Base-by-base conservation (phyloP, 2,329 filamentous ascomycete genomes). In the Trichoderma guizhouense region DNA sequence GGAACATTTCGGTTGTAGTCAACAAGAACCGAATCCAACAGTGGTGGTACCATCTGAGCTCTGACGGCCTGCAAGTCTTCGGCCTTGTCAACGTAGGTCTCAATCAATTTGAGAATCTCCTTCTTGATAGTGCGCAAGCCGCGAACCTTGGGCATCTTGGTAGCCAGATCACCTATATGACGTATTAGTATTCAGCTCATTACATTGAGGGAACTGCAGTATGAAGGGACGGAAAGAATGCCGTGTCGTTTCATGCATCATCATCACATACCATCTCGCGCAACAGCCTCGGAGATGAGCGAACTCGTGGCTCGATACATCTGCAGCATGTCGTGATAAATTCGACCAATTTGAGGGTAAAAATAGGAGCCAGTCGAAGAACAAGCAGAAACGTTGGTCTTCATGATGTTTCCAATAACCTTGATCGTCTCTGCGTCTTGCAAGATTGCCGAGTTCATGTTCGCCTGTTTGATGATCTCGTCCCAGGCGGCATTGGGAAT, bases 361-460 rank as follows among this genome's bases (percentile, higher is more conserved):
- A 99, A 99, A 83, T 98, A 99, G 67, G 93, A 91, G 39, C 97
- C 96, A 72, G 99, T 96, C 0, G 96, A 98, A 43, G 93, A 93
- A 82, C 96, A 99, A 43, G 96, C 96, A n/a, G 97, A 95, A 5
- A 99, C 96, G 78, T 99, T 99, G 1, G 96, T 99, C 88, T 99
- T 99, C 96, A 99, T 99, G 80, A 99, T 98, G 83, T 99, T 99
- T 76, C 96, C 96, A 74, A 99, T 95, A 76, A 99, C 91, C 86
- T 99, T 99, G 85, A 99, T 98, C 1, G 95, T 97, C 76, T 99
- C 95, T 12, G 91, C 86, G 78, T 98, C 94, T 81, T 98, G 94
- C 14, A 99, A 87, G 76, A 96, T 94, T 26, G 90, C 88, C 0
- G 96, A 94, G 79, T 98, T 91, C 73, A 92, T 87, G 69, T 93